These are phyloP conservation scores for Saturnispora sanitii DNA, from an alignment of 805 yeast genomes.

Conservation along the genomic window DNA sequence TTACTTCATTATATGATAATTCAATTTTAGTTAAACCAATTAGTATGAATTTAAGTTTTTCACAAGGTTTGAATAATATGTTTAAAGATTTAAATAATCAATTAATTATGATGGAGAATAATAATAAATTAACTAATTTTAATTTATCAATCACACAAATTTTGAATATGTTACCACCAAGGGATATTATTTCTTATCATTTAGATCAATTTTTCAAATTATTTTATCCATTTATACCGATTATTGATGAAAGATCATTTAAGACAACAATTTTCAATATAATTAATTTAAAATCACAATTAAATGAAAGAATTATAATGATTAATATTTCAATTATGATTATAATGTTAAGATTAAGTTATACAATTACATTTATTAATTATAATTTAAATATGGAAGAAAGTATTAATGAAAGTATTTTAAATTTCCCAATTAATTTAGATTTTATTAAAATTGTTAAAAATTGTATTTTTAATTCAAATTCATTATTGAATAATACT, in stretches of 20 bases:
- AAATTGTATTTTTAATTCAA: conserved; percentile 31
- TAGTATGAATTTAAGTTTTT: neutral
- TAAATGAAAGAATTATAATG: neutral
- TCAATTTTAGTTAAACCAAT: neutral
- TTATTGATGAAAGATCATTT: conserved; percentile 34
- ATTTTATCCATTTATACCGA: conserved; percentile 39
- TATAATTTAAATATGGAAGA: conserved; percentile 9
- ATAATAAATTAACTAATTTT: neutral
- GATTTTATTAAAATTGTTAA: conserved; percentile 31
- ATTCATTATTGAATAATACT: conserved; percentile 28
- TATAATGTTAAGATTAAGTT: conserved; percentile 23
- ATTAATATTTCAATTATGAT: conserved; percentile 21
- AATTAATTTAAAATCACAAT: conserved; percentile 14
- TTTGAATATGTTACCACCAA: conserved; percentile 20
- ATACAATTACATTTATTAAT: conserved; percentile 17
- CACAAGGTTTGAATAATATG: conserved; percentile 2
- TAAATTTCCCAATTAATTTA: conserved; percentile 31
- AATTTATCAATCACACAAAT: conserved; percentile 7
- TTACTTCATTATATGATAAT: neutral
- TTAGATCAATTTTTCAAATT: conserved; percentile 30
- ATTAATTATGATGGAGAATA: neutral
- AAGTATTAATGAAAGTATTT: conserved; percentile 14
- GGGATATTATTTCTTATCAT: conserved; percentile 29
- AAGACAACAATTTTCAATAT: conserved; percentile 27
- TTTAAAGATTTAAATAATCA: conserved; percentile 11